These are phyloP conservation scores for Eutrema yunnanense DNA, from an alignment of 345 rosid genomes.

Conservation along the genomic window DNA sequence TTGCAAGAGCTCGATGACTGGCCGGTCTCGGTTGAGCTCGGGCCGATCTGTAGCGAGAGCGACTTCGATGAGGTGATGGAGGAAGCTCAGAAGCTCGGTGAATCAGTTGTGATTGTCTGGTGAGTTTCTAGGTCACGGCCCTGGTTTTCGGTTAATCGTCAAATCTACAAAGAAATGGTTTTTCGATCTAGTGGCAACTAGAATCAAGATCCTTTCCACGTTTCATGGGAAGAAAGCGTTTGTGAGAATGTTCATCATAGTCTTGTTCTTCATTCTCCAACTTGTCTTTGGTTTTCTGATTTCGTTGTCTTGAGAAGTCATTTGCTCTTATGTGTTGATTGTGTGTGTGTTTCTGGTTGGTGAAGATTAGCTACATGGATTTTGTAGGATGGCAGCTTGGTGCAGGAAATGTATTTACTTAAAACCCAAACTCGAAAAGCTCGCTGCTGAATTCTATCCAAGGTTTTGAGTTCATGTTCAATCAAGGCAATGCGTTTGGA, in stretches of 20 bases:
- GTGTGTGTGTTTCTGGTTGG: background rate
- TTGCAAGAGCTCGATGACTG: constrained; percentile 50
- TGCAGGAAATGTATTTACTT: constrained; percentile 91
- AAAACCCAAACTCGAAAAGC: constrained; percentile 81
- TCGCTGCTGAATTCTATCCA: constrained; percentile 81
- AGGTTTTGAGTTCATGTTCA: constrained; percentile 37
- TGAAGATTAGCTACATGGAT: constrained; percentile 24
- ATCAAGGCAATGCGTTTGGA: too few species aligned
- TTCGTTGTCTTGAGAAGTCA: background rate
- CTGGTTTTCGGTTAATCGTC: background rate
- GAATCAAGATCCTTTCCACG: background rate
- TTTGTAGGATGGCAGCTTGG: constrained; percentile 93
- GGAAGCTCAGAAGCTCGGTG: constrained; percentile 66
- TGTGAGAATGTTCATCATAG: background rate
- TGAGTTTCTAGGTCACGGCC: constrained; percentile 24
- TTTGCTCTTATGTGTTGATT: background rate
- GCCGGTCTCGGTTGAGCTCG: constrained; percentile 56
- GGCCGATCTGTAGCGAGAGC: constrained; percentile 50
- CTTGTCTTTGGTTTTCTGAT: background rate
- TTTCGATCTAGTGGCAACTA: background rate
- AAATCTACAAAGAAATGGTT: background rate
- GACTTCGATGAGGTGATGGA: constrained; percentile 72
- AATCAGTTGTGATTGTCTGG: constrained; percentile 67
- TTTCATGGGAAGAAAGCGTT: background rate
- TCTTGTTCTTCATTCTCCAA: background rate